Percentiles rank a stretch among this genome's conserved stretches.
Evolutionary conservation across 139 green algal species (phyloP).

Genomic region (Axilococcus clingmanii): DNA sequence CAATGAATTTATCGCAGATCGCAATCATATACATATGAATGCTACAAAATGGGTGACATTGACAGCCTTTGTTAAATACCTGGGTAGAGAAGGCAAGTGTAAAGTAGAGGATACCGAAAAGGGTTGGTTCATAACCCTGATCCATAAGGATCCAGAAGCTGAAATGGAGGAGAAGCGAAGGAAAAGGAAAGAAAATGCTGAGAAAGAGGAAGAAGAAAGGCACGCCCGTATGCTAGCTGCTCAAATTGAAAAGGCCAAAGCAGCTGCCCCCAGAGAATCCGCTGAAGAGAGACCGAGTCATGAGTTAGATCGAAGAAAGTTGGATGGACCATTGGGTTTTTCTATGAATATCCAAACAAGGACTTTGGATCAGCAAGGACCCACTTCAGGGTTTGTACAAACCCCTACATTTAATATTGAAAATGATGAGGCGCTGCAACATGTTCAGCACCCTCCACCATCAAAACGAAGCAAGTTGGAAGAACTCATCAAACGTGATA

Average conservation of each 20-base stretch:
- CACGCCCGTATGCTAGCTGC: slow-evolving; percentile 25
- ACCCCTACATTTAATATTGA: too few species aligned
- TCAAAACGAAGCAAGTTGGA: slow-evolving; percentile 62
- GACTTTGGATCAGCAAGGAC: too few species aligned
- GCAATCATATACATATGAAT: slow-evolving; percentile 97
- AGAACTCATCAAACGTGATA: slow-evolving; percentile 58
- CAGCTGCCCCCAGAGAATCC: slow-evolving; percentile 17
- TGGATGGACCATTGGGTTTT: slow-evolving; percentile 40
- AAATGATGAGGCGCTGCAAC: too few species aligned
- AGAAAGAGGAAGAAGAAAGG: slow-evolving; percentile 35
- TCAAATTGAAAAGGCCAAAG: slow-evolving; percentile 45
- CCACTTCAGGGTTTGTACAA: too few species aligned
- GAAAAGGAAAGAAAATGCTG: slow-evolving; percentile 35
- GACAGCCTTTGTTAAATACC: slow-evolving; percentile 78
- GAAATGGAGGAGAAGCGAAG: slow-evolving; percentile 35
- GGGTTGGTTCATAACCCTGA: slow-evolving; percentile 82
- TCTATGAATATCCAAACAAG: too few species aligned
- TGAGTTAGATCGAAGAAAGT: slow-evolving; percentile 39
- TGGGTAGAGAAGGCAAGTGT: slow-evolving; percentile 61
- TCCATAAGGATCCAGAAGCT: slow-evolving; percentile 31
- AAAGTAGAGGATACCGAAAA: slow-evolving; percentile 91
- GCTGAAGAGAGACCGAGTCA: neutral
- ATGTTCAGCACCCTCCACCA: too few species aligned
- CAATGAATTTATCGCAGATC: slow-evolving; percentile 90
- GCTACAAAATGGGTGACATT: slow-evolving; percentile 87